These are phyloP conservation scores for Coemansia sp. DNA, from an alignment of 192 early-diverging fungal species.

Conservation along the genomic window DNA sequence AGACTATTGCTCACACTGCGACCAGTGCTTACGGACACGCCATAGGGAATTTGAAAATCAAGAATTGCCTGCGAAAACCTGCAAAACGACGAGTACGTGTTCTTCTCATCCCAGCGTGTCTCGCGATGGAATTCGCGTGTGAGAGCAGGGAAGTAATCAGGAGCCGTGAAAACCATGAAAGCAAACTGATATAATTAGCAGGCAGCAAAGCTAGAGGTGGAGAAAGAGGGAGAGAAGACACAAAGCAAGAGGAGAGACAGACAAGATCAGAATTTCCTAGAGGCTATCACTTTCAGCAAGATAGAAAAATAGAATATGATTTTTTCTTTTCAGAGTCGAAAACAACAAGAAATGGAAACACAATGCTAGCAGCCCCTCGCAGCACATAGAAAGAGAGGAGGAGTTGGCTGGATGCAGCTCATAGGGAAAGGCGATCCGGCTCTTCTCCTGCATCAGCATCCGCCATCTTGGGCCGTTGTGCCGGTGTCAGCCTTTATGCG, in stretches of 20 bases:
- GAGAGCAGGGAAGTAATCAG: conserved; percentile 80
- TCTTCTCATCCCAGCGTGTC: conserved; percentile 76
- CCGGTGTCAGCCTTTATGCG: conserved; percentile 1
- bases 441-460: neutral
- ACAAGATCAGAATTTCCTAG: too few species aligned
- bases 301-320: neutral
- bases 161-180: conserved; percentile 40
- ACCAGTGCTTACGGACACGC: conserved; percentile 62
- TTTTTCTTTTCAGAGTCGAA: conserved; percentile 1
- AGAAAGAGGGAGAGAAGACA: neutral
- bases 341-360: conserved; percentile 9
- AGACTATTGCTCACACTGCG: conserved; percentile 66
- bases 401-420: neutral
- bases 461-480: too few species aligned
- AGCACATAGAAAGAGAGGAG: neutral
- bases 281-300: neutral
- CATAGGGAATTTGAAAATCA: conserved; percentile 78
- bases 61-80: conserved; percentile 67
- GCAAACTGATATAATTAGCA: neutral
- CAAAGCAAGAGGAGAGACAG: neutral
- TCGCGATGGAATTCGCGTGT: conserved; percentile 75
- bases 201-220: too few species aligned
- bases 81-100: conserved; percentile 81
- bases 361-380: neutral
- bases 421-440: neutral